Conservation (phyloP, 805 yeast species). For the Ogataea methanolica region DNA sequence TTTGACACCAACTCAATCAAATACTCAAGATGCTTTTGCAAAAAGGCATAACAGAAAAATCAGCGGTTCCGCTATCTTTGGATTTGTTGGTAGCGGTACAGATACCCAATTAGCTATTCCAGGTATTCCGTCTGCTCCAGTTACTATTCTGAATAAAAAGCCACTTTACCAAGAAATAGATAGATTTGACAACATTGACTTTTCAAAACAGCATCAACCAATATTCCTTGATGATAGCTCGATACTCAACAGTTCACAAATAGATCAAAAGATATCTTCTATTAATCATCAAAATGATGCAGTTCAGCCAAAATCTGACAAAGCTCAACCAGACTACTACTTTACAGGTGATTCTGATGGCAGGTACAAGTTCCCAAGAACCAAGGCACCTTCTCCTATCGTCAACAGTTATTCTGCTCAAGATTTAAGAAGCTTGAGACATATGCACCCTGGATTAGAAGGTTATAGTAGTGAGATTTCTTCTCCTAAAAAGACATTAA, state of each 20-base stretch:
- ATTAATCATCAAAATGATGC: not conserved
- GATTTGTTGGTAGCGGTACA: conserved; percentile 55
- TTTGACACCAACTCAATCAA: conserved; percentile 1
- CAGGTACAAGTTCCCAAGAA: conserved; percentile 53
- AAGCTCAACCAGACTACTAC: conserved; percentile 35
- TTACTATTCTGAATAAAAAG: conserved; percentile 22
- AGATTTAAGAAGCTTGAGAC: conserved; percentile 33
- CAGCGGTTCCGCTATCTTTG: conserved; percentile 81
- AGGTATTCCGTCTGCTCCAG: conserved; percentile 33
- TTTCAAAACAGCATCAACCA: conserved; percentile 8
- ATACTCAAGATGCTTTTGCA: conserved; percentile 1
- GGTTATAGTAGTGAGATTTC: conserved; percentile 3
- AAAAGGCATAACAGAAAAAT: conserved; percentile 52
- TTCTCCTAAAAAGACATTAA: not conserved
- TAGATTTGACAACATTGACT: conserved; percentile 30
- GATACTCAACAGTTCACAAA: no score
- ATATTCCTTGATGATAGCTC: conserved; percentile 1
- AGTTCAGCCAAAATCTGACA: conserved; percentile 1
- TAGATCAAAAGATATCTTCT: not conserved
- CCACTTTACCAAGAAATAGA: conserved; percentile 32
- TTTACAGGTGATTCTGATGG: conserved; percentile 43
- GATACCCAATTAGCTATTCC: conserved; percentile 55
- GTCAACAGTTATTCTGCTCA: conserved; percentile 35
- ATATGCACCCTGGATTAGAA: conserved; percentile 8
- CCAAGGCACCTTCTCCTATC: conserved; percentile 27